Conservation (phyloP, 2,329 filamentous ascomycete species). For the Stromatinia cepivora region DNA sequence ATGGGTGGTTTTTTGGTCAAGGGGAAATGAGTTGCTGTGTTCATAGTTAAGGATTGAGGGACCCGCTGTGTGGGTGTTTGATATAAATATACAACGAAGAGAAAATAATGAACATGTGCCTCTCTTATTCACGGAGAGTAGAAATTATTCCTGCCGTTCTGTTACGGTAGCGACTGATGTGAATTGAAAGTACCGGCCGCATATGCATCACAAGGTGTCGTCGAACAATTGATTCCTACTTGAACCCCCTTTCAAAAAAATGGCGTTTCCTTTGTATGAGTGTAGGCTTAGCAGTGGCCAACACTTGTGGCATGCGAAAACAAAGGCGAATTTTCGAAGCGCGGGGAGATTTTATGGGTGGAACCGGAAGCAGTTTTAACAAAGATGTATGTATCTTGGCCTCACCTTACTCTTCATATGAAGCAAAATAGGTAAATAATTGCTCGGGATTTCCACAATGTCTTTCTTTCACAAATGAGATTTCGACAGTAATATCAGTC, state of each 20-base stretch:
- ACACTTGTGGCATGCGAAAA: constrained; percentile 1
- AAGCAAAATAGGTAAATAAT: background rate
- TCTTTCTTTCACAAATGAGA: too few species aligned
- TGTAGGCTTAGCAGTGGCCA: background rate
- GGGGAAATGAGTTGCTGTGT: background rate
- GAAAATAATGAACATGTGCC: too few species aligned
- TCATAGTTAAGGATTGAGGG: background rate
- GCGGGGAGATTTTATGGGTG: background rate
- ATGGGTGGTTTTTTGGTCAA: background rate
- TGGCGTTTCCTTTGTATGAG: background rate
- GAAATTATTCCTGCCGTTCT: background rate
- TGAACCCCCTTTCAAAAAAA: background rate
- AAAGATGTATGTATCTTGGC: background rate
- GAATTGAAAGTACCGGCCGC: too few species aligned
- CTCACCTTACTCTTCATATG: background rate
- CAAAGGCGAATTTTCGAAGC: constrained; percentile 1
- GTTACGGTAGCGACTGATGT: background rate
- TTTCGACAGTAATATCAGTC: background rate
- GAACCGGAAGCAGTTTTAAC: background rate
- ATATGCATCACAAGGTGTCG: too few species aligned
- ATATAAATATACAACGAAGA: background rate
- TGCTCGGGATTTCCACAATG: background rate
- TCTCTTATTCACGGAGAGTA: background rate
- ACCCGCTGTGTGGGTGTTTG: too few species aligned
- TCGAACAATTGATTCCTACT: background rate